Evolutionary conservation across 768 basidiomycete species (phyloP), one percentile per base, ranked within the genome.

Genomic region (Gelatoporia subvermispora): DNA sequence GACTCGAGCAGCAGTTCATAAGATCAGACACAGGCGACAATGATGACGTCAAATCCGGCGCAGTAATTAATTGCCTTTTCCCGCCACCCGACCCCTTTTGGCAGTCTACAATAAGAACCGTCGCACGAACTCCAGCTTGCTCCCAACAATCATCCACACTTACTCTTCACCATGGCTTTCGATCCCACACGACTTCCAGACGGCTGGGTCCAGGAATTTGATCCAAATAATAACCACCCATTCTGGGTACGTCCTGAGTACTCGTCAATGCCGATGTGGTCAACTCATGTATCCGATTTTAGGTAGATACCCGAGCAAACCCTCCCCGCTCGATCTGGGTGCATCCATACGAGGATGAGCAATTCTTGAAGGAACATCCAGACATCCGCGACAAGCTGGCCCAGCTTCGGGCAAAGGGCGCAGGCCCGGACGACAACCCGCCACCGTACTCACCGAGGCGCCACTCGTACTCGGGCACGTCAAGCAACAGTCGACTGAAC

Each of bases 291-390:
- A 25, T 9, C 21, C 18, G 43, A 43, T 39, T 43, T 1, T 41
- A 85, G 81, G 80, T 86, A 16, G 82, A 88, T 51, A 86, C 84
- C 0, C 70, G 65, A 49, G 76, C 79, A 1, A 68, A 62, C 8
- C 85, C 87, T 8, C 78, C 83, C 1, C 76, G 85, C 0, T 72
- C 79, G 0, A 86, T 80, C 56, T 89, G 85, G 87, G 71, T 72
- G 1, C 85, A 89, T 58, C 85, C 87, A 1, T 78, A 78, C 49
- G 82, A 87, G 48, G 84, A 87, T 60, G 77, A 81, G 40, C 71
- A 78, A 44, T 87, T 75, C 62, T 69, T 85, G n/a, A 55, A 50
- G 4, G 74, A 77, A 40, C 76, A 84, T 52, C 78, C 82, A 8
- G 74, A 78, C 3, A 52, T 68, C 8, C 62, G 60, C 46, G 67